Evolutionary conservation across 2,329 filamentous ascomycete species (phyloP), one percentile per base, ranked within the genome.

Genomic region (Zarea fungicola): DNA sequence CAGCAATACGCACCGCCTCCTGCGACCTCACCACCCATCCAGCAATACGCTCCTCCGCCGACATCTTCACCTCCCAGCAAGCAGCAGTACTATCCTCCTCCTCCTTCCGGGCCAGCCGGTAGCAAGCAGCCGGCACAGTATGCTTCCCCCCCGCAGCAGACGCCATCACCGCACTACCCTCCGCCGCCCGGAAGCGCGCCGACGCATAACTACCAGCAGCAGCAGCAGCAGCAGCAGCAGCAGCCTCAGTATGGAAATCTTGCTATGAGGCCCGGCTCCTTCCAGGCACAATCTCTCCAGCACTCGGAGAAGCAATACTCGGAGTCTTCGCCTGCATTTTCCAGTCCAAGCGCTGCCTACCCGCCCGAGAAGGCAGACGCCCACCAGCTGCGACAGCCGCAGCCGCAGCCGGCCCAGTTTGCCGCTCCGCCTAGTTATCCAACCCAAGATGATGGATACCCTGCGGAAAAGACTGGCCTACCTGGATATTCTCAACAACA

Each of bases 1-100:
- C 68, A 69, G 42, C 69, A 66, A 52, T 76, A 74, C 56, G 71
- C 72, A 39, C 65, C 68, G 41, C 73, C 73, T 16, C 72, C 74
- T 25, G 70, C 35, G 11, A 18, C 67, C 5, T 76, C 74, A 19
- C 69, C 73, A 42, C 72, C 74, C 4, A 68, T 71, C 35, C 68
- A 67, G 59, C 67, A 69, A 52, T 65, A 70, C n/a, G n/a, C n/a
- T 75, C 73, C 61, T 36, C 65, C 68, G 41, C 73, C 73, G 18
- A 72, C 74, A 21, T 70, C 67, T 6, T 75, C 74, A 16, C 68
- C 73, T 42, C 72, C 74, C 3, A 69, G 71, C 35, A 68, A 66
- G 58, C 67, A 69, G 53, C 70, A 69, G 39, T 75, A 73, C 61
- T 75, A 73, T 41, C 65, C 72, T 42, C 66, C 72, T 45, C 70